Percentiles rank a stretch among this genome's conserved stretches.
Conservation (phyloP, 2,329 filamentous ascomycete species). For the Ambrosiella cleistominuta region DNA sequence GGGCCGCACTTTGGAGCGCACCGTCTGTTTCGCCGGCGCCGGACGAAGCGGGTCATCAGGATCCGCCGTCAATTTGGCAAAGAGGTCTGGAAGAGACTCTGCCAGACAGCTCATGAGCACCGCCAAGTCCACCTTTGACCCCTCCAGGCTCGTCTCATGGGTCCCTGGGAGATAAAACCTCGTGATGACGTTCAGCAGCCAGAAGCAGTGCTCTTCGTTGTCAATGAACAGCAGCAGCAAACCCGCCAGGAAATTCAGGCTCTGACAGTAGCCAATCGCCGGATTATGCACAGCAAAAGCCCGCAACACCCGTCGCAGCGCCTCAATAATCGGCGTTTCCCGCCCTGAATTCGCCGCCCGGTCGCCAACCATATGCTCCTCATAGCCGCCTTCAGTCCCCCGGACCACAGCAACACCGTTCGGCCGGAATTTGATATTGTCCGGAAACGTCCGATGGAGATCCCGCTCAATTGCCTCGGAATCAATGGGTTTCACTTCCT, state of each 20-base stretch:
- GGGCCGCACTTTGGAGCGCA: constrained; percentile 15
- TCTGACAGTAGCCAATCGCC: constrained; percentile 86
- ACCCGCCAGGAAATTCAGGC: constrained; percentile 84
- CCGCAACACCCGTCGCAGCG: constrained; percentile 68
- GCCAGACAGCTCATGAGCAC: constrained; percentile 79
- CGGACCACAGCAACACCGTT: constrained; percentile 22
- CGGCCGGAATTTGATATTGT: constrained; percentile 81
- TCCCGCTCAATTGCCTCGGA: constrained; percentile 86
- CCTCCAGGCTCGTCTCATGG: constrained; percentile 77
- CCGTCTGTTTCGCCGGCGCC: constrained; percentile 15
- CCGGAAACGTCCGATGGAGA: constrained; percentile 82
- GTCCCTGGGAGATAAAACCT: constrained; percentile 76
- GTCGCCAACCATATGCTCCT: constrained; percentile 22
- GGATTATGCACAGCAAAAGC: constrained; percentile 87
- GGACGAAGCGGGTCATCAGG: constrained; percentile 34
- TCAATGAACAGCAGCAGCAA: constrained; percentile 74
- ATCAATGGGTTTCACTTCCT: constrained; percentile 51
- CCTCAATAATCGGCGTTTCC: constrained; percentile 47
- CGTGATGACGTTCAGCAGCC: constrained; percentile 85
- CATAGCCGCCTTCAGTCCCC: constrained; percentile 18
- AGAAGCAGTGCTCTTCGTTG: constrained; percentile 79
- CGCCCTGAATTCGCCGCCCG: constrained; percentile 22
- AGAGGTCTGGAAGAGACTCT: constrained; percentile 66
- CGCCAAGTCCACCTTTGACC: constrained; percentile 82
- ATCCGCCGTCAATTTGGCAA: constrained; percentile 73